Evolutionary conservation across 2,329 filamentous ascomycete species (phyloP).

Genomic region (Corniculantispora saksenae): DNA sequence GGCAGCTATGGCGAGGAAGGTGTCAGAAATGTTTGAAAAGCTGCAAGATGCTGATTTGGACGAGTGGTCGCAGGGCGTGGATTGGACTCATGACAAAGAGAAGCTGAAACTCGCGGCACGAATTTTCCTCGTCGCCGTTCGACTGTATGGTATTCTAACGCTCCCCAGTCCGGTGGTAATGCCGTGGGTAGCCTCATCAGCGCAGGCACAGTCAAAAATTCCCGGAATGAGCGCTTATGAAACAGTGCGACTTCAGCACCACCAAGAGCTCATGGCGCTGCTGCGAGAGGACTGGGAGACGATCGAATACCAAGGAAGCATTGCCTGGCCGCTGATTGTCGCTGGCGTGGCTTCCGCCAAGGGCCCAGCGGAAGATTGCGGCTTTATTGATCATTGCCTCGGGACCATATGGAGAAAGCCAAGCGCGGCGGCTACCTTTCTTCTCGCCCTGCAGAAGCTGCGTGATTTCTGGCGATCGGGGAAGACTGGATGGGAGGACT

Average conservation of each 20-base stretch:
- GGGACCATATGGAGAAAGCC: background rate
- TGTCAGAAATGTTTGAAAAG: background rate
- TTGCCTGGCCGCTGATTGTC: background rate
- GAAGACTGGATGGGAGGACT: background rate
- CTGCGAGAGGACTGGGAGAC: background rate
- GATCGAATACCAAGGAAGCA: background rate
- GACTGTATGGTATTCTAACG: background rate
- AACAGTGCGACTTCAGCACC: background rate
- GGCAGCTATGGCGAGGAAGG: background rate
- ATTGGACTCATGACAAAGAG: too few relatives aligned
- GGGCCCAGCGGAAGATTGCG: background rate
- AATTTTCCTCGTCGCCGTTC: background rate
- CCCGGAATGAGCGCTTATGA: background rate
- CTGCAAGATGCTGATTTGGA: background rate
- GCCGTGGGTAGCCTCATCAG: background rate
- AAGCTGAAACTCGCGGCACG: background rate
- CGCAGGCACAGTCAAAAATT: background rate
- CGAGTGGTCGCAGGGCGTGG: background rate
- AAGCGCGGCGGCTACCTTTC: too few relatives aligned
- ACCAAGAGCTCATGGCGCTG: background rate
- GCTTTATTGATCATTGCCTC: background rate
- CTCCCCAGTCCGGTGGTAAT: background rate
- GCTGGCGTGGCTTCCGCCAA: background rate
- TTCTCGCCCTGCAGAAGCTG: background rate
- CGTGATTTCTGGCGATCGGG: background rate